A percentile compares a stretch with the other conserved stretches of the same genome.
Conservation (phyloP, 148 eudicot genomes). For the Fagopyrum homotropicum region DNA sequence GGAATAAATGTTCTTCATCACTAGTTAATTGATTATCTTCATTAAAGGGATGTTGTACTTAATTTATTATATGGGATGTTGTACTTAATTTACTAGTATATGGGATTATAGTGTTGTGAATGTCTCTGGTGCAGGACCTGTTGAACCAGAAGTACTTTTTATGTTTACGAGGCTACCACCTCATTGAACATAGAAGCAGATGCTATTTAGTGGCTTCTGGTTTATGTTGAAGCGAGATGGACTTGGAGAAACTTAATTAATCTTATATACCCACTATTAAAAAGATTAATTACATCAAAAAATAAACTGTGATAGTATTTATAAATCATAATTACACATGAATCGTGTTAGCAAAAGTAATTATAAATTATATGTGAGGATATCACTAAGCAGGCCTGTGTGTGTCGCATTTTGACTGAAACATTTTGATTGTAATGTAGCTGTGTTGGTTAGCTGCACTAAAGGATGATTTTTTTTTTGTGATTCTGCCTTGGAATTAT, state of each 20-base stretch:
- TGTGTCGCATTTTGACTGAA: background rate
- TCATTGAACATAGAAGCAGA: background rate
- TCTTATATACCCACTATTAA: background rate
- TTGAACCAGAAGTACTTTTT: no score
- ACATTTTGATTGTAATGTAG: no score
- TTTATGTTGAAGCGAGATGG: background rate
- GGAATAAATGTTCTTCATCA: background rate
- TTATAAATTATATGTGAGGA: background rate
- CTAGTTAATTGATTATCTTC: background rate
- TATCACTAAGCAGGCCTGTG: background rate
- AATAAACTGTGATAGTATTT: background rate
- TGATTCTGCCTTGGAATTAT: background rate
- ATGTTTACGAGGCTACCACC: background rate
- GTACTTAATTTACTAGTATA: background rate
- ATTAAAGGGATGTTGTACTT: background rate
- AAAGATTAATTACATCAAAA: background rate
- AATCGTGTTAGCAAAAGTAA: background rate
- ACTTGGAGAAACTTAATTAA: background rate
- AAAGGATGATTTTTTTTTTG: background rate
- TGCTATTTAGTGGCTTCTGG: background rate
- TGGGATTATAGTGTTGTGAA: background rate
- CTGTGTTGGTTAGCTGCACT: background rate
- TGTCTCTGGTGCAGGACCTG: background rate
- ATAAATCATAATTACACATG: background rate
- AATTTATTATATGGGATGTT: no score